phyloP scores from a whole-genome alignment of 805 yeast species.

The Wickerhamiella sorbophila region DNA sequence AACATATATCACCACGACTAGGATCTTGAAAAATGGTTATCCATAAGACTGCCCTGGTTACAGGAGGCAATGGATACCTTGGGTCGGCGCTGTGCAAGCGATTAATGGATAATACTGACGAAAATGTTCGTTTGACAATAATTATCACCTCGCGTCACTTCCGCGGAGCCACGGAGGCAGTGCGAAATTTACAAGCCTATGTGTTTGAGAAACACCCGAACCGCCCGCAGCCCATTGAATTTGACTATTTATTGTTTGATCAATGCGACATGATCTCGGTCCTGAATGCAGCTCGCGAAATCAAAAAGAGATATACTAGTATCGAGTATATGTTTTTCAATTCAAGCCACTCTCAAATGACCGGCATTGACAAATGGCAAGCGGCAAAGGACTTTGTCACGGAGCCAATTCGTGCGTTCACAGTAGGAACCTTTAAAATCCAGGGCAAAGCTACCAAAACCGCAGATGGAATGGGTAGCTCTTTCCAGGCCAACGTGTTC shows the following conservation, averaged over 20 bases:
- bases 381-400: constrained; percentile 54
- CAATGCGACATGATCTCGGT: constrained; percentile 82
- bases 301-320: constrained; percentile 45
- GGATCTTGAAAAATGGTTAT: not conserved
- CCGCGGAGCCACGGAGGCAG: constrained; percentile 68
- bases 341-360: constrained; percentile 80
- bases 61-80: constrained; percentile 41
- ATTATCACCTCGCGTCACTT: constrained; percentile 83
- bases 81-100: constrained; percentile 80
- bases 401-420: constrained; percentile 69
- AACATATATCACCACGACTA: not conserved
- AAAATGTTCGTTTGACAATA: constrained; percentile 46
- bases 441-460: constrained; percentile 70
- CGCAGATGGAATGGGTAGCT: constrained; percentile 65
- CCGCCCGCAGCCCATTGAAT: constrained; percentile 53
- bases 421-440: constrained; percentile 72
- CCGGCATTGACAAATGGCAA: constrained; percentile 73
- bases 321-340: constrained; percentile 73
- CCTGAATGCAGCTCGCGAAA: constrained; percentile 55
- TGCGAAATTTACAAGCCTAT: constrained; percentile 33
- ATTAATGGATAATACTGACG: constrained; percentile 39
- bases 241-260: constrained; percentile 81
- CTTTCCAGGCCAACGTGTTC: constrained; percentile 92
- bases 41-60: constrained; percentile 24
- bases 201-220: constrained; percentile 18